Evolutionary conservation across 2,329 filamentous ascomycete species (phyloP), one percentile per base, ranked within the genome.

Genomic region (Xylariaceae sp.): DNA sequence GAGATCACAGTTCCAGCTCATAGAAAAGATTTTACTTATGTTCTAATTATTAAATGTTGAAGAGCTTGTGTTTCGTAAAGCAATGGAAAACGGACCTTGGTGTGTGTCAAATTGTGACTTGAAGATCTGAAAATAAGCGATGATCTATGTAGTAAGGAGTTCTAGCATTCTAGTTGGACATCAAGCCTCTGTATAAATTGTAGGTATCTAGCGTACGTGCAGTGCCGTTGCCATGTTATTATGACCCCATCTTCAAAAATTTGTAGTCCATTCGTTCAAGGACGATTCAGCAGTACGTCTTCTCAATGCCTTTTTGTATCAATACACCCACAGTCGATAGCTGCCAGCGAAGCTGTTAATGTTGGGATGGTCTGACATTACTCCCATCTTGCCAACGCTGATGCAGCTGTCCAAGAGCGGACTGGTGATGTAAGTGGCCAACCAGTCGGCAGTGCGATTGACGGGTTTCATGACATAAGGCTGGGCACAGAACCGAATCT

Each of bases 321-420:
- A 58, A 49, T 63, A 65, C 7, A 70, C 44, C 56, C 66, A 62
- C 2, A 70, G 53, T 40, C 67, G 62, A 41, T 69, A 70, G 5
- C 65, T 68, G 14, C 67, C 67, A 2, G 53, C 55, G 14, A 65
- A 61, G 41, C 67, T 61, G 47, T 69, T 67, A 47, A 70, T 67
- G 54, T 69, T 66, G 2, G 50, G 19, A 44, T 64, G 56, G 56
- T 70, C 67, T 3, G 61, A 58, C 56, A 68, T 64, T 29, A 70
- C 42, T 7, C 66, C 65, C 50, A 63, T 63, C 19, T 64, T 59
- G 2, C 65, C 67, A 12, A 48, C 50, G 19, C 48, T 40, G 14
- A 68, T 54, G 44, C 67, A 70, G 42, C 48, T 43, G 18, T 62
- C 55, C 32, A 70, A 59, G 19, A 70, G 54, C 3, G 59, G 59